Conservation (phyloP, 2,329 filamentous ascomycete species). For the Pyrenochaeta sp. region DNA sequence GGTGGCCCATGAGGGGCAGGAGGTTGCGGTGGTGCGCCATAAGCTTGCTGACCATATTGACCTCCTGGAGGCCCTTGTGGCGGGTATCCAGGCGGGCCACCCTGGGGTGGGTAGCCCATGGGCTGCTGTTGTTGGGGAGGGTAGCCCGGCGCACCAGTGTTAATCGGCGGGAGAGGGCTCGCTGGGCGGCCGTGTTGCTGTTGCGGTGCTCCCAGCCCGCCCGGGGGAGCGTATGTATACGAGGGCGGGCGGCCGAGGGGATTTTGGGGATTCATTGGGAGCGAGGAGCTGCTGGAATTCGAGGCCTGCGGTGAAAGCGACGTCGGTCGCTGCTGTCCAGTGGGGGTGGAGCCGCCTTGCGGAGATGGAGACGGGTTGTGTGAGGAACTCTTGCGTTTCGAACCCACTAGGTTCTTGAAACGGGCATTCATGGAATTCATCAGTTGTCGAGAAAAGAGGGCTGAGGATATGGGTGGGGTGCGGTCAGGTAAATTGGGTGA, state of each 20-base stretch:
- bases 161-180: conserved; percentile 65
- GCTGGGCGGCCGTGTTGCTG: conserved; percentile 56
- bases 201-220: conserved; percentile 47
- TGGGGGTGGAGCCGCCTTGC: conserved; percentile 46
- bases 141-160: conserved; percentile 59
- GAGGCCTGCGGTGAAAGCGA: conserved; percentile 51
- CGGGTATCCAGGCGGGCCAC: conserved; percentile 51
- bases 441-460: conserved; percentile 46
- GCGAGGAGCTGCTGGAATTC: conserved; percentile 50
- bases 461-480: conserved; percentile 34
- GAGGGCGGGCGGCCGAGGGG: conserved; percentile 69
- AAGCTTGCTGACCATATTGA: conserved; percentile 36
- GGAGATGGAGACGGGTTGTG: conserved; percentile 55
- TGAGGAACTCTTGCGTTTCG: conserved; percentile 75
- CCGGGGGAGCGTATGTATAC: conserved; percentile 64
- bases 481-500: conserved; percentile 35
- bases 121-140: conserved; percentile 50
- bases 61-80: conserved; percentile 45
- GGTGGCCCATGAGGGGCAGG: conserved; percentile 44
- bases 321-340: conserved; percentile 48
- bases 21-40: conserved; percentile 39
- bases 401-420: conserved; percentile 82
- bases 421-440: conserved; percentile 84
- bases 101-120: conserved; percentile 52
- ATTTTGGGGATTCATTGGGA: conserved; percentile 64